Percentiles rank a stretch among this genome's conserved stretches.
These are phyloP conservation scores for Blastobotrys terrestris DNA, from an alignment of 805 yeast species.

Conservation along the genomic window DNA sequence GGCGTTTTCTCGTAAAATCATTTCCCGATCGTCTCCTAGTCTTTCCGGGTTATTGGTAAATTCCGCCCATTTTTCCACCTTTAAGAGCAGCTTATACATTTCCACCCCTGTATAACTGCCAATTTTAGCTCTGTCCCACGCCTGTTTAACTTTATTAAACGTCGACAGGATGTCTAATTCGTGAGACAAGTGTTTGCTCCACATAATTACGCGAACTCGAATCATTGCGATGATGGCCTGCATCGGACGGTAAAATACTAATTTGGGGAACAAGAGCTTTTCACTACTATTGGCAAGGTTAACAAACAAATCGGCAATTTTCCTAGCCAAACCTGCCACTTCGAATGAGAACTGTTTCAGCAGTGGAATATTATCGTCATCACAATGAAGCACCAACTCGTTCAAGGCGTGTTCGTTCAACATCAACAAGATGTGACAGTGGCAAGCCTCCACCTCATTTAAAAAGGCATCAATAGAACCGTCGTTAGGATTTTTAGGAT, in stretches of 20 bases:
- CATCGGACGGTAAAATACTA: slow-evolving; percentile 15
- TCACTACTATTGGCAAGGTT: neutral
- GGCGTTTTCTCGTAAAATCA: neutral
- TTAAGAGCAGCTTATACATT: neutral
- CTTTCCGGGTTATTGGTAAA: neutral
- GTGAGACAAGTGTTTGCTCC: neutral
- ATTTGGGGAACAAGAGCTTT: neutral
- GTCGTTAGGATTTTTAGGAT: neutral
- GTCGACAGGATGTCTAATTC: slow-evolving; percentile 24
- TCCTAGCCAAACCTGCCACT: neutral
- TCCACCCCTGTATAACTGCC: neutral
- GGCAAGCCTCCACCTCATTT: neutral
- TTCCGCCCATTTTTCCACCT: neutral
- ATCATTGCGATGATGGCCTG: slow-evolving; percentile 16
- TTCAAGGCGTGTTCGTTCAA: neutral
- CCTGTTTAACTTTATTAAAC: slow-evolving; percentile 18
- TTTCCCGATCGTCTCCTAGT: neutral
- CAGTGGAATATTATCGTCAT: neutral
- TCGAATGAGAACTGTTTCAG: neutral
- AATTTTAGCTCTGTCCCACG: slow-evolving; percentile 21
- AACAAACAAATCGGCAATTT: neutral
- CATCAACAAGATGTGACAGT: neutral
- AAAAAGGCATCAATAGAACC: neutral
- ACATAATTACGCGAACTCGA: slow-evolving; percentile 11
- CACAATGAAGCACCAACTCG: neutral